Percentiles rank a stretch among this genome's conserved stretches.
These are phyloP conservation scores for Escallonia herrerae DNA, from an alignment of 129 eudicot species.

Conservation along the genomic window DNA sequence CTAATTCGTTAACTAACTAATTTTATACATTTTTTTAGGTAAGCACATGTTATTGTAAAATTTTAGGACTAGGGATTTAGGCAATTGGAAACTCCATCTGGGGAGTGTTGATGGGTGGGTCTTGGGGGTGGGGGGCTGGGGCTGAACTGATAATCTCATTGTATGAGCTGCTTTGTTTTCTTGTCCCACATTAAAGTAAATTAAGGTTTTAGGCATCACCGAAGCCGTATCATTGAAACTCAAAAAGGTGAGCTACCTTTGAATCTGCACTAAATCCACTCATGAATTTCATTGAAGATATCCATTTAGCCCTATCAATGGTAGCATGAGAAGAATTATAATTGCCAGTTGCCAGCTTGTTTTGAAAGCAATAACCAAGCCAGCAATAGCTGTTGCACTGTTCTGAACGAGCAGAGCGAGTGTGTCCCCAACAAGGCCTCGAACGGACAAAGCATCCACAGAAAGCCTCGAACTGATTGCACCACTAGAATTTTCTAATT, in stretches of 20 bases:
- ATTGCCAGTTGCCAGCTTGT: slow-evolving; percentile 30
- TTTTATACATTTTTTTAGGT: no score
- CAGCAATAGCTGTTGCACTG: slow-evolving; percentile 17
- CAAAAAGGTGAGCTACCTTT: slow-evolving; percentile 13
- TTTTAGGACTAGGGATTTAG: no score
- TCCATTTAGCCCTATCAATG: slow-evolving; percentile 19
- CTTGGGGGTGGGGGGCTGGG: no score
- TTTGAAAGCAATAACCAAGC: slow-evolving; percentile 20
- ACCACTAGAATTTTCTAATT: slow-evolving; percentile 29
- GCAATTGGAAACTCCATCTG: no score
- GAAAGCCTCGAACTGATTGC: slow-evolving; percentile 34
- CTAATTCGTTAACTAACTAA: no score
- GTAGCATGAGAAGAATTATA: slow-evolving; percentile 19
- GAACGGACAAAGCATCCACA: slow-evolving; percentile 27
- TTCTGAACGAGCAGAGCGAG: slow-evolving; percentile 27
- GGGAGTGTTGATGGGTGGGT: no score
- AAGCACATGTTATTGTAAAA: no score
- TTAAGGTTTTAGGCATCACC: no score
- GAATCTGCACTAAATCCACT: slow-evolving; percentile 34
- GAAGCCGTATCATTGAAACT: no score
- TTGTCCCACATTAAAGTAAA: no score
- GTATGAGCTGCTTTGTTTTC: no score
- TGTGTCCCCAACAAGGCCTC: slow-evolving; percentile 32
- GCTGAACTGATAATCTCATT: no score
- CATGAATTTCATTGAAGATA: slow-evolving; percentile 24